Evolutionary conservation across 2,329 filamentous ascomycete species (phyloP).

Genomic region (Trichoderma sp.): DNA sequence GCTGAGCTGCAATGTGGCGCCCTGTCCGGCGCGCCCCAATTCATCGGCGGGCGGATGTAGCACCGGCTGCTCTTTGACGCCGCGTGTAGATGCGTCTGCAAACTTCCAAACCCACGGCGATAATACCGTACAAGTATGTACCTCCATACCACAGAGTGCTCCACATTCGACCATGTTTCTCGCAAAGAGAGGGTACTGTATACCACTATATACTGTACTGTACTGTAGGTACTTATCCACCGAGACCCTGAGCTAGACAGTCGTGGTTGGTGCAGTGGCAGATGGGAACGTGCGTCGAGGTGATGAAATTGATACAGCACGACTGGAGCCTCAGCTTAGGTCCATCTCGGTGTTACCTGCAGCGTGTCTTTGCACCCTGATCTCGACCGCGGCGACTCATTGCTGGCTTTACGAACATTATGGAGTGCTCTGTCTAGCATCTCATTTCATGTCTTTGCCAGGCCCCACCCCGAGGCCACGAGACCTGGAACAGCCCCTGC

Average conservation of each 20-base stretch:
- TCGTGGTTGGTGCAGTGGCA: neutral
- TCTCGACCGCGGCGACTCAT: neutral
- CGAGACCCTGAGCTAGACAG: neutral
- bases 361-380: neutral
- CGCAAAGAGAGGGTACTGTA: neutral
- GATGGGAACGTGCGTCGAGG: neutral
- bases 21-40: constrained; percentile 20
- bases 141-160: no score
- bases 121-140: neutral
- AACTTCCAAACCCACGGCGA: neutral
- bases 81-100: neutral
- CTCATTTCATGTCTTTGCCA: constrained; percentile 3
- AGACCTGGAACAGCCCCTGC: constrained; percentile 20
- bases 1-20: constrained; percentile 28
- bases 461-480: constrained; percentile 20
- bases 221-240: no score
- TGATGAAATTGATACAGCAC: neutral
- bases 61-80: constrained; percentile 1
- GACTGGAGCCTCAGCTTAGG: neutral
- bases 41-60: constrained; percentile 19
- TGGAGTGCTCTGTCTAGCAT: constrained; percentile 9
- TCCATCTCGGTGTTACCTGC: neutral
- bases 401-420: neutral
- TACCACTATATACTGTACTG: no score
- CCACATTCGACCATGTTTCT: neutral